Conservation (phyloP, 2,329 filamentous ascomycete genomes). For the Calonectria pauciramosa region DNA sequence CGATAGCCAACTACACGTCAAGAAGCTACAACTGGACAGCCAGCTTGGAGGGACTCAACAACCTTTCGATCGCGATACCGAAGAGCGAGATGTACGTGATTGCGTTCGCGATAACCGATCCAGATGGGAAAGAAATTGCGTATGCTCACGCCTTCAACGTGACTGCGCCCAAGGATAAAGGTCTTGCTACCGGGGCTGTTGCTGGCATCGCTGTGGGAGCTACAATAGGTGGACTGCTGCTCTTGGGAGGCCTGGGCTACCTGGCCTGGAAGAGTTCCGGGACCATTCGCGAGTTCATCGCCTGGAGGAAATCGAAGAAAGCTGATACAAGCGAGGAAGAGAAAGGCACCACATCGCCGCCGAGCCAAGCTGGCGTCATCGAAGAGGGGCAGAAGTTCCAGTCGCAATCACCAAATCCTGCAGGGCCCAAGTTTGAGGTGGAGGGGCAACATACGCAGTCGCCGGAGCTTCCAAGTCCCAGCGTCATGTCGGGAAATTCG, state of each 20-base stretch:
- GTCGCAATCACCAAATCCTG: background rate
- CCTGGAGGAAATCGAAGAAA: background rate
- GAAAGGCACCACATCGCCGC: background rate
- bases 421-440: background rate
- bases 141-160: background rate
- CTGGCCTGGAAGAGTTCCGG: background rate
- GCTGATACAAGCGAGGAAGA: background rate
- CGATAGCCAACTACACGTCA: background rate
- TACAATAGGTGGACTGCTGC: background rate
- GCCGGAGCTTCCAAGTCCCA: background rate
- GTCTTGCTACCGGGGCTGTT: background rate
- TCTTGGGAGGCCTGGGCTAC: background rate
- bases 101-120: background rate
- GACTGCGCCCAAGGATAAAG: background rate
- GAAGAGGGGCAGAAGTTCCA: background rate
- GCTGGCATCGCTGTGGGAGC: background rate
- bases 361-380: background rate
- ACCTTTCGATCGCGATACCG: background rate
- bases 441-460: background rate
- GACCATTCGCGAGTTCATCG: background rate
- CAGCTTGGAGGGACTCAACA: background rate
- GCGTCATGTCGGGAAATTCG: background rate
- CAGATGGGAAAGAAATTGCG: background rate
- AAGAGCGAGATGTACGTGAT: background rate
- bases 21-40: background rate